phyloP scores from a whole-genome alignment of 208 protist species.

The Trypanosoma theileri region DNA sequence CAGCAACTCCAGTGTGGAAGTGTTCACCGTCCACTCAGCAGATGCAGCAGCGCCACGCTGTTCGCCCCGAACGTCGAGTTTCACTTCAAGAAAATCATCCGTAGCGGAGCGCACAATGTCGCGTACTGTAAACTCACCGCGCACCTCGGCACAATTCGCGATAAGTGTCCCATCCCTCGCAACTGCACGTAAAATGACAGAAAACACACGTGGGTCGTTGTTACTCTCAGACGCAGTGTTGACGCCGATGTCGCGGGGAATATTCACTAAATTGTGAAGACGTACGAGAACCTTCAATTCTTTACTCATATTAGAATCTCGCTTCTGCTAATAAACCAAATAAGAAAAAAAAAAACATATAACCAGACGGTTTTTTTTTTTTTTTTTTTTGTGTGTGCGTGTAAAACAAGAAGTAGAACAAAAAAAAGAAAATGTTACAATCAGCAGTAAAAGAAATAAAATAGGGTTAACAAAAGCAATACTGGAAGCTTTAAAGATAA shows the following conservation, averaged over 20 bases:
- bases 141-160: constrained; percentile 33
- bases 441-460: not conserved
- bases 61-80: constrained; percentile 38
- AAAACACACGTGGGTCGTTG: constrained; percentile 44
- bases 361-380: no score
- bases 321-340: not conserved
- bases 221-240: not conserved
- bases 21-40: constrained; percentile 47
- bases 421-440: not conserved
- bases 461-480: not conserved
- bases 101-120: constrained; percentile 41
- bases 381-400: not conserved
- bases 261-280: constrained; percentile 81
- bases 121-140: constrained; percentile 26
- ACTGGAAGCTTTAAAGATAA: not conserved
- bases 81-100: constrained; percentile 54
- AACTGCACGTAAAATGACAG: constrained; percentile 44
- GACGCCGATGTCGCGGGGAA: constrained; percentile 42
- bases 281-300: constrained; percentile 50
- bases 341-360: constrained; percentile 1
- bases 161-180: constrained; percentile 7
- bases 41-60: constrained; percentile 28
- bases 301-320: constrained; percentile 5
- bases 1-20: constrained; percentile 40
- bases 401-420: not conserved